Conservation (phyloP, 768 basidiomycete species). For the Boletus speciosus region DNA sequence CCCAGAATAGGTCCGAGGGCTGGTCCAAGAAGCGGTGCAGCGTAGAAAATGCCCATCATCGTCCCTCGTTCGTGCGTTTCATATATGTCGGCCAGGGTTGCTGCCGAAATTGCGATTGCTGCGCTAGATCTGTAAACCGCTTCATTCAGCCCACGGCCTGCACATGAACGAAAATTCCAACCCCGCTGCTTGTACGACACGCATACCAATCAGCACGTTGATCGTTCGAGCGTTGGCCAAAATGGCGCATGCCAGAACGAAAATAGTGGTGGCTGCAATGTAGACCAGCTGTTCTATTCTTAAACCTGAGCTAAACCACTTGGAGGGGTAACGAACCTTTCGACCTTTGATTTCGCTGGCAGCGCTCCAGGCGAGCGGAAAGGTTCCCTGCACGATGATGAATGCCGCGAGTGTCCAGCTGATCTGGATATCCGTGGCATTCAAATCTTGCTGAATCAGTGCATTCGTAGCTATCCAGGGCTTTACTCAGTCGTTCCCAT, state of each 20-base stretch:
- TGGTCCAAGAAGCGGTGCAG: slow-evolving; percentile 73
- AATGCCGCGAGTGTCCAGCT: slow-evolving; percentile 70
- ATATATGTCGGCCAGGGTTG: slow-evolving; percentile 75
- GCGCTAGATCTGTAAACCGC: slow-evolving; percentile 50
- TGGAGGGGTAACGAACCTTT: slow-evolving; percentile 42
- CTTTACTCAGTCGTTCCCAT: neutral
- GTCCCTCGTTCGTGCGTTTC: slow-evolving; percentile 71
- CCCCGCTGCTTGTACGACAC: slow-evolving; percentile 67
- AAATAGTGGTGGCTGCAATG: slow-evolving; percentile 48
- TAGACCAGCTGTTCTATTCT: slow-evolving; percentile 45
- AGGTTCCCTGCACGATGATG: slow-evolving; percentile 64
- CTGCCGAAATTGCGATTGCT: slow-evolving; percentile 69
- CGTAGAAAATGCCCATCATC: slow-evolving; percentile 80
- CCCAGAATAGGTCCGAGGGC: slow-evolving; percentile 72
- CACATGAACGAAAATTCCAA: slow-evolving; percentile 27
- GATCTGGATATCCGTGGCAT: slow-evolving; percentile 58
- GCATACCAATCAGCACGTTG: slow-evolving; percentile 59
- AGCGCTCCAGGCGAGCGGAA: slow-evolving; percentile 67
- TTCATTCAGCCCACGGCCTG: slow-evolving; percentile 1
- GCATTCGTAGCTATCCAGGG: slow-evolving; percentile 53
- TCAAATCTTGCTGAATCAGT: slow-evolving; percentile 55
- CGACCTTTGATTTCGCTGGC: slow-evolving; percentile 74
- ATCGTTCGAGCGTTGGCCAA: slow-evolving; percentile 56
- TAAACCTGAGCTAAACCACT: neutral
- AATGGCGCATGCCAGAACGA: slow-evolving; percentile 52